Conservation (phyloP, 352 stramenopile genomes). For the Phytophthora aleatoria region DNA sequence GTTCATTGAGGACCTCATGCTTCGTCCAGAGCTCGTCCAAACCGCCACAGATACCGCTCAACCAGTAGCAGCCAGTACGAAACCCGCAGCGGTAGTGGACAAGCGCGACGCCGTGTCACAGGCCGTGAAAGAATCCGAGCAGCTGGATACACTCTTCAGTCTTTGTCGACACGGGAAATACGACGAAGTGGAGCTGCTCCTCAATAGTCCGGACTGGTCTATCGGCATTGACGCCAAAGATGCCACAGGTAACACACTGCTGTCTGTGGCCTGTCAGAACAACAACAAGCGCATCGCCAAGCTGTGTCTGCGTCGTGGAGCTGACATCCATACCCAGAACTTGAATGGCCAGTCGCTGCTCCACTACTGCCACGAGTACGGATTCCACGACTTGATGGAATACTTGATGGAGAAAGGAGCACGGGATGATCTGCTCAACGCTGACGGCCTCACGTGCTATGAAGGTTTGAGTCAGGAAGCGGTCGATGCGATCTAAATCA, state of each 20-base stretch:
- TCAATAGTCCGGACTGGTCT: conserved; percentile 91
- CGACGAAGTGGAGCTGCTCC: conserved; percentile 82
- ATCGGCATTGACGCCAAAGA: conserved; percentile 93
- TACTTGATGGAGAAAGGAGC: conserved; percentile 96
- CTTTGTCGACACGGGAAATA: conserved; percentile 92
- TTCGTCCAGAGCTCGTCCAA: conserved; percentile 53
- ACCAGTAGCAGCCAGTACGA: not conserved
- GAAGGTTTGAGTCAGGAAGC: conserved; percentile 91
- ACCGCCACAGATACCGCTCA: conserved; percentile 6
- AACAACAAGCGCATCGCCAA: conserved; percentile 96
- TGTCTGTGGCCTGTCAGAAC: conserved; percentile 95
- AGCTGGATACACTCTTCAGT: conserved; percentile 92
- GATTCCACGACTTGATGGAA: conserved; percentile 93
- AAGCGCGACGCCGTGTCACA: conserved; percentile 81
- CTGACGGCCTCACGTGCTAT: conserved; percentile 95
- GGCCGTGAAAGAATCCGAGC: conserved; percentile 81
- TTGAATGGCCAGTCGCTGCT: conserved; percentile 92
- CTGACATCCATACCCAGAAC: conserved; percentile 94
- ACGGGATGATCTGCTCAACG: conserved; percentile 90
- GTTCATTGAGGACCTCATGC: conserved; percentile 71
- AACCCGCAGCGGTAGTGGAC: conserved; percentile 27
- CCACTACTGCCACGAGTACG: conserved; percentile 95
- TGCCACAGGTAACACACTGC: conserved; percentile 91
- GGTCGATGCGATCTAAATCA: conserved; percentile 67
- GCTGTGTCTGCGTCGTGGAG: conserved; percentile 91